Conservation (phyloP, 2,329 filamentous ascomycete species). For the Aspergillus aculeatus region DNA sequence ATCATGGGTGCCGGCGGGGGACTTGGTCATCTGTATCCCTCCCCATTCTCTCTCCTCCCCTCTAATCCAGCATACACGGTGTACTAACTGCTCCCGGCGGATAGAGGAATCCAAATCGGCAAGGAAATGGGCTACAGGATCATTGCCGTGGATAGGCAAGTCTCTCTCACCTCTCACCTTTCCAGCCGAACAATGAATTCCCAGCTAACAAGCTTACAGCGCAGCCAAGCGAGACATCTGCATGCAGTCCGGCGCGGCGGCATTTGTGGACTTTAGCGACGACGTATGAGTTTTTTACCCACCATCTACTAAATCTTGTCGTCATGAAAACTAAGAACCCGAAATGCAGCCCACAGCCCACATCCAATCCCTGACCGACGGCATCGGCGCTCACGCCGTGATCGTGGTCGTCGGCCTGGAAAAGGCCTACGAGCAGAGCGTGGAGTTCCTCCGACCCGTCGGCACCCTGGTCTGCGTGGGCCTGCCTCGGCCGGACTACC, state of each 20-base stretch:
- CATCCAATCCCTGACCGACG: conserved; percentile 30
- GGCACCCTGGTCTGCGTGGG: conserved; percentile 45
- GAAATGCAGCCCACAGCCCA: not conserved
- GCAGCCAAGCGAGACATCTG: conserved; percentile 20
- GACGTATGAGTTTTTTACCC: conserved; percentile 14
- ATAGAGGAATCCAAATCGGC: conserved; percentile 12
- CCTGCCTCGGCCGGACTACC: conserved; percentile 36
- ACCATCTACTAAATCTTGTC: not conserved
- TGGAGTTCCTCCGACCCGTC: conserved; percentile 35
- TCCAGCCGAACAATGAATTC: not conserved
- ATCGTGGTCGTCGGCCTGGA: conserved; percentile 42
- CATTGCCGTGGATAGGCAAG: conserved; percentile 8
- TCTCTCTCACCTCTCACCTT: too few relatives aligned
- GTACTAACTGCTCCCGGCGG: not conserved
- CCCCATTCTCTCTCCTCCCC: not conserved
- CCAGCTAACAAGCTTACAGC: not conserved
- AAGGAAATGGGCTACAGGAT: conserved; percentile 14
- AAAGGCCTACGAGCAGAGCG: conserved; percentile 37
- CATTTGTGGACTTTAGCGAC: conserved; percentile 25
- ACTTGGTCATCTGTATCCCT: conserved; percentile 9
- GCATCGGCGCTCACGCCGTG: conserved; percentile 41
- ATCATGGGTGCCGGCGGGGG: conserved; percentile 17
- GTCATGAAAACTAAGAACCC: not conserved
- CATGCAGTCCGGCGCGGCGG: conserved; percentile 17
- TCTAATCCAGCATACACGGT: too few relatives aligned